phyloP scores from a whole-genome alignment of 1,139 yeast genomes.

The Debaryomyces robertsiae region DNA sequence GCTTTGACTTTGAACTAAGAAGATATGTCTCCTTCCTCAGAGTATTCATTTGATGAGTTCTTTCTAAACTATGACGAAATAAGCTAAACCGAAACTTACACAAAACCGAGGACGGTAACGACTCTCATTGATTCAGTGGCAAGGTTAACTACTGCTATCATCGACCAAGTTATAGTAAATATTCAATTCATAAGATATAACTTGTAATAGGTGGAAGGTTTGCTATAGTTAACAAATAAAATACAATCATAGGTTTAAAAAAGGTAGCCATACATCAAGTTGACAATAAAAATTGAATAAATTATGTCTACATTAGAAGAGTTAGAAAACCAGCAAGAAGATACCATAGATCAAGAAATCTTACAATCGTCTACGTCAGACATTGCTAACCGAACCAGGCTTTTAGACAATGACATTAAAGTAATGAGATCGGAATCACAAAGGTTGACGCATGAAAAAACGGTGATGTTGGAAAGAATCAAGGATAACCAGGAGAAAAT shows the following conservation, averaged over 20 bases:
- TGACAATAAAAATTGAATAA: neutral
- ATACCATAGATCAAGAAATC: conserved; percentile 77
- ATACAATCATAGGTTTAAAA: conserved; percentile 2
- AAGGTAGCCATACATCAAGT: too few relatives aligned
- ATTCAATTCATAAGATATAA: conserved; percentile 1
- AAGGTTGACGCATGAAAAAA: conserved; percentile 87
- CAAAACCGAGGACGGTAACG: conserved; percentile 2
- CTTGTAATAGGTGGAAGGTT: conserved; percentile 1
- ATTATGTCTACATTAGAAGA: conserved; percentile 72
- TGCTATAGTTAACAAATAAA: neutral
- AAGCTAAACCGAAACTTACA: conserved; percentile 1
- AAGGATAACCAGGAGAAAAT: conserved; percentile 96
- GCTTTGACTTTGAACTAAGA: neutral
- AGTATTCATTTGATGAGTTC: too few relatives aligned
- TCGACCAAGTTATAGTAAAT: neutral
- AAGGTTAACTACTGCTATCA: neutral
- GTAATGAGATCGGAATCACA: conserved; percentile 93
- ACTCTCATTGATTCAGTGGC: conserved; percentile 8
- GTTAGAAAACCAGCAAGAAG: conserved; percentile 53
- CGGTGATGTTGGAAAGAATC: conserved; percentile 90
- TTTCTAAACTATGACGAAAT: conserved; percentile 1
- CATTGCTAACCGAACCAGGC: conserved; percentile 79
- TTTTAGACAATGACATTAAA: conserved; percentile 93
- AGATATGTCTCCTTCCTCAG: too few relatives aligned
- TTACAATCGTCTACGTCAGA: conserved; percentile 78